Evolutionary conservation across 2,329 filamentous ascomycete species (phyloP), one percentile per base, ranked within the genome.

Genomic region (Rhinocladiella mackenziei): DNA sequence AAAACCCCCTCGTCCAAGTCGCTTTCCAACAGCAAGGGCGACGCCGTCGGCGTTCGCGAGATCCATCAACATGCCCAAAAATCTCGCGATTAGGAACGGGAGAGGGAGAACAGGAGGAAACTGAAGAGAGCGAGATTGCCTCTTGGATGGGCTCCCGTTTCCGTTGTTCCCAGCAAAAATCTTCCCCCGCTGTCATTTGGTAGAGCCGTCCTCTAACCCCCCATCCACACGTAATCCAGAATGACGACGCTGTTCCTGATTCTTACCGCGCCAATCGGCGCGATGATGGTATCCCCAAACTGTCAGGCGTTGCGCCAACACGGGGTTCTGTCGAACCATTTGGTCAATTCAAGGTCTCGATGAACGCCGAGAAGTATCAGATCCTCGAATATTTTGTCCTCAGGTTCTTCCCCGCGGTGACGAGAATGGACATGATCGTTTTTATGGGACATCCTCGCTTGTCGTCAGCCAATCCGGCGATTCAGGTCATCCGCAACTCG

Each of bases 1-100:
- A 50, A 50, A 39, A 43, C 38, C 8, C 11, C 38, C 19, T 23
- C 17, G 15, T 51, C 48, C 22, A 48, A 46, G 36, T 51, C 39
- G 17, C 39, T 51, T 19, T 47, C 48, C 31, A 51, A 51, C 39
- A 50, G 39, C 38, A 45, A 40, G 31, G 35, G 26, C 17, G 47
- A 51, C 20, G 7, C 35, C 8, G 38, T 39, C 5, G n/a, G 26
- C 17, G 30, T 39, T n/a, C 34, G 39, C 14, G 39, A 51, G 28
- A 51, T 51, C 35, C 34, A 51, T 25, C 34, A 51, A 20, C 48
- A 51, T 44, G 48, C 43, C 14, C 48, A 51, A 33, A 38, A 34
- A 39, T 46, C 47, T 5, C 47, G 47, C 26, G 47, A 50, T 30
- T 45, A 46, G 10, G 29, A 34, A 20, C 30, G 43, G 25, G 47